Conservation (phyloP, 2,329 filamentous ascomycete species). For the Aspergillus sp. region DNA sequence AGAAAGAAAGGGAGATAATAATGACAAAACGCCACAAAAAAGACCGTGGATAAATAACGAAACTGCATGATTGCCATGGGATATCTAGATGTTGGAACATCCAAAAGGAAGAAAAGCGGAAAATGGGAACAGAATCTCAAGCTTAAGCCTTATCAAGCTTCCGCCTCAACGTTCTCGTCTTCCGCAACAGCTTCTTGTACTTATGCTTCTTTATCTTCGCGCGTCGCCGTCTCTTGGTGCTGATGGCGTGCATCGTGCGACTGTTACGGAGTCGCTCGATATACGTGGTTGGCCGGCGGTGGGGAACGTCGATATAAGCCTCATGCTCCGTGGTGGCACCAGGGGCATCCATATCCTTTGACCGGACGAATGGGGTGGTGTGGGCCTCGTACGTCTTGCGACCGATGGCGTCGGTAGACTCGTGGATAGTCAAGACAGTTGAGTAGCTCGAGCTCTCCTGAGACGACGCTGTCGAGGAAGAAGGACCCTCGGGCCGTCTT, state of each 20-base stretch:
- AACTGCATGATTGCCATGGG: neutral
- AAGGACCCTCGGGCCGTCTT: neutral
- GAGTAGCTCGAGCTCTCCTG: constrained; percentile 38
- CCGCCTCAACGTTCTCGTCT: constrained; percentile 77
- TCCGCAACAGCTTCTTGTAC: constrained; percentile 98
- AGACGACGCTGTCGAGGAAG: constrained; percentile 12
- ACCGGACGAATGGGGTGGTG: constrained; percentile 42
- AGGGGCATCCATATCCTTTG: constrained; percentile 32
- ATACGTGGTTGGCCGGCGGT: constrained; percentile 40
- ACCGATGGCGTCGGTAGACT: constrained; percentile 44
- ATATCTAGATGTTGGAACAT: neutral
- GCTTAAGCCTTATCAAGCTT: constrained; percentile 61
- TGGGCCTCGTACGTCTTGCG: constrained; percentile 45
- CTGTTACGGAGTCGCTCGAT: constrained; percentile 58
- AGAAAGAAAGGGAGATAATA: neutral
- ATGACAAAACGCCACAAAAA: neutral
- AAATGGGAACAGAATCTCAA: neutral
- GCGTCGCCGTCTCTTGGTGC: constrained; percentile 84
- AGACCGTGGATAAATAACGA: neutral
- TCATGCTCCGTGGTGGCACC: constrained; percentile 19
- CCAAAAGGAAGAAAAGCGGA: neutral
- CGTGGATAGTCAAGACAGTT: constrained; percentile 45
- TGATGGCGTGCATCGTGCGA: constrained; percentile 66
- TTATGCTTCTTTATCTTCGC: constrained; percentile 99
- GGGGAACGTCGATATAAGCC: constrained; percentile 51